Conservation (phyloP, 148 eudicot genomes). For the Chenopodium album region DNA sequence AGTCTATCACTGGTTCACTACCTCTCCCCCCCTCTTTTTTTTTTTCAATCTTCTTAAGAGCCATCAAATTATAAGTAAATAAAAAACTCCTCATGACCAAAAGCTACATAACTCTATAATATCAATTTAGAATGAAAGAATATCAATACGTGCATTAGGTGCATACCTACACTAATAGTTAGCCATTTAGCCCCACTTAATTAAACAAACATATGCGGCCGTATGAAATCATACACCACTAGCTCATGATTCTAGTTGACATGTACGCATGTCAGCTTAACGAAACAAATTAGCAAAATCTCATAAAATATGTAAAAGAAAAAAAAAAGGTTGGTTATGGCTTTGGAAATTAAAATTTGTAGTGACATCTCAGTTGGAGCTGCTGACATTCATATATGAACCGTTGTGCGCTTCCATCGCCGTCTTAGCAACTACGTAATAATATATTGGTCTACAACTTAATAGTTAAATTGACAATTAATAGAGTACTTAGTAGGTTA, state of each 20-base stretch:
- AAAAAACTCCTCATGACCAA: too few relatives aligned
- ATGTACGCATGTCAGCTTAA: conserved; percentile 15
- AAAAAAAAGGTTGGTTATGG: not conserved
- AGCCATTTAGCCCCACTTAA: not conserved
- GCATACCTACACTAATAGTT: too few relatives aligned
- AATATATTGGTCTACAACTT: not conserved
- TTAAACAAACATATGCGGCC: not conserved
- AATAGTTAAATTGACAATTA: too few relatives aligned
- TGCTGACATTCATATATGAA: conserved; percentile 4
- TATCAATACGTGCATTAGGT: too few relatives aligned
- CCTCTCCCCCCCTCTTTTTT: too few relatives aligned
- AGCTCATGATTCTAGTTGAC: not conserved
- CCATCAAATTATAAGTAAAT: too few relatives aligned
- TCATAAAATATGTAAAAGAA: not conserved
- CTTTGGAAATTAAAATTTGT: conserved; percentile 12
- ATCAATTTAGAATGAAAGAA: too few relatives aligned
- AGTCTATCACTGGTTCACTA: too few relatives aligned
- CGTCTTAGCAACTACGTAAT: conserved; percentile 7
- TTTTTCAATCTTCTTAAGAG: too few relatives aligned
- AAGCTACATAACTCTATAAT: too few relatives aligned
- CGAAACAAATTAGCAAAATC: conserved; percentile 5
- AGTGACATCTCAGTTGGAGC: conserved; percentile 13
- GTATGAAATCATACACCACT: conserved; percentile 8
- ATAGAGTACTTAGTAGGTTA: not conserved
- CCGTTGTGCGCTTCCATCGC: conserved; percentile 12